phyloP scores from a whole-genome alignment of 2,329 filamentous ascomycete species.

The Clonostachys chloroleuca region DNA sequence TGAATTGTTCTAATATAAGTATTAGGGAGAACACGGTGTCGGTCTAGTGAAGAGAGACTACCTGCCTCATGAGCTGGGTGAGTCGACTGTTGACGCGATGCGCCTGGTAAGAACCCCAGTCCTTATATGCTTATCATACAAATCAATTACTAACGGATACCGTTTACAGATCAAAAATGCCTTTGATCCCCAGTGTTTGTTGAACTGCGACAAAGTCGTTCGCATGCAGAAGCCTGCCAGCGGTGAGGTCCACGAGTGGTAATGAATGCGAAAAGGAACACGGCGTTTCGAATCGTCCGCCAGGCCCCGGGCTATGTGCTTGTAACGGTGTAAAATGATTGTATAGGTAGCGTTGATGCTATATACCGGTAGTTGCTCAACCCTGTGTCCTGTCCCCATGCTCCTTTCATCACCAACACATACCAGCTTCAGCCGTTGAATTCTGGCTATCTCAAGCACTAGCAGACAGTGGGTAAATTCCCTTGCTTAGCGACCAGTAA shows the following conservation, averaged over 20 bases:
- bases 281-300: too few relatives aligned
- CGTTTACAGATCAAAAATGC: slow-evolving; percentile 67
- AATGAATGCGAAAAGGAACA: not conserved
- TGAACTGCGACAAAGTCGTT: slow-evolving; percentile 68
- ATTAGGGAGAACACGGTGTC: slow-evolving; percentile 73
- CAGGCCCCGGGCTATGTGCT: too few relatives aligned
- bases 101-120: slow-evolving; percentile 53
- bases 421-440: too few relatives aligned
- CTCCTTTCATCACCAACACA: too few relatives aligned
- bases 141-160: not conserved
- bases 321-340: too few relatives aligned
- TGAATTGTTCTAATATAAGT: not conserved
- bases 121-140: not conserved
- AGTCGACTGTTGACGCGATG: slow-evolving; percentile 75
- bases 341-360: too few relatives aligned
- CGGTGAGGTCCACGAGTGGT: slow-evolving; percentile 41
- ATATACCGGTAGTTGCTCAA: too few relatives aligned
- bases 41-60: slow-evolving; percentile 84
- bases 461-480: too few relatives aligned
- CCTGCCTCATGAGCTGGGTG: slow-evolving; percentile 71
- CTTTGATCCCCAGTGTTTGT: slow-evolving; percentile 68
- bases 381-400: too few relatives aligned
- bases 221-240: slow-evolving; percentile 46
- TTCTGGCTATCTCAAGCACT: too few relatives aligned
- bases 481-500: too few relatives aligned